Base-by-base conservation (phyloP, 768 basidiomycete genomes). In the Royoungia palumana region DNA sequence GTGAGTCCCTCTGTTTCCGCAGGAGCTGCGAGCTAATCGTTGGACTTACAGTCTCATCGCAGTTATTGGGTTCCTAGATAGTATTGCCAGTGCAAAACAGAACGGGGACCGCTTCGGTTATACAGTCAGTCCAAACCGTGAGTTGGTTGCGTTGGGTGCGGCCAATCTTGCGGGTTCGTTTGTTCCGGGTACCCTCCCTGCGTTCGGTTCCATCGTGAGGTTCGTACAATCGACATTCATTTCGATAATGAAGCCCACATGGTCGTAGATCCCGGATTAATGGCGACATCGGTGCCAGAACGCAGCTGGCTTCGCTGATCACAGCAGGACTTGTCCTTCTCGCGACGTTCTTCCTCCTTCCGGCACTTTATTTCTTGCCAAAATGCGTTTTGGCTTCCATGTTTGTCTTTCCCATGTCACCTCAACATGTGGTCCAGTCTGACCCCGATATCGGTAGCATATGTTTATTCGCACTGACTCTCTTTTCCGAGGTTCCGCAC, bases 81-180 rank as follows among this genome's bases (percentile, higher is more conserved):
- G 88, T 51, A 93, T 96, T 53, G 92, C 94, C 3, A 89, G 94
- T 0, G 95, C 95, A 3, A 96, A 98, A 61, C 94, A 97, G 65
- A 94, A 89, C 51, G 82, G 83, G 0, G 79, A 82, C 4, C 83
- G 85, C 12, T 97, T 86, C 61, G 88, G 90, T 3, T 86, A 97
- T 64, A 79, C 88, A 0, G 88, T 98, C 54, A 89, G 83, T 54
- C 92, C 94, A 0, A 99, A 98, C 64, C 85, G 96, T 24, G 96
- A 99, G 62, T 76, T 98, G 2, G 94, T 97, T 21, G 96, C 96
- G 1, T 74, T 99, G 16, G 74, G 92, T 37, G 82, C 87, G 11
- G 82, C 83, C 12, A 96, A 96, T 63, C 72, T 95, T 30, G 78
- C 72, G 4, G 85, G 75, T 1, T 86, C 89, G 1, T 86, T 94